Conservation (phyloP, 2,329 filamentous ascomycete genomes). For the Alternaria viburni region DNA sequence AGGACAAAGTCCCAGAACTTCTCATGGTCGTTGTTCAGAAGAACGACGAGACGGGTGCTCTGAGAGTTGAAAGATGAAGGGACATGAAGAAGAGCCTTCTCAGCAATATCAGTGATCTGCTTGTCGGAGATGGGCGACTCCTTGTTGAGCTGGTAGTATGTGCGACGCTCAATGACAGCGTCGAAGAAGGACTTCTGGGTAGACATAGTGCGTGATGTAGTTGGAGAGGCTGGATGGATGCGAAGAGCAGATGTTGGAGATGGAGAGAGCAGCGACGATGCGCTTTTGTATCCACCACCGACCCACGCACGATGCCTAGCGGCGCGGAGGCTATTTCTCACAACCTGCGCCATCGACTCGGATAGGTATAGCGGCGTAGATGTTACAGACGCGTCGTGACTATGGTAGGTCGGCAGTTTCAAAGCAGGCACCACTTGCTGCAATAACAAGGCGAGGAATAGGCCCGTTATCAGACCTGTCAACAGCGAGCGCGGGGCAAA, state of each 20-base stretch:
- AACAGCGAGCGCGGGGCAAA: conserved; percentile 26
- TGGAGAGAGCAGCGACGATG: conserved; percentile 7
- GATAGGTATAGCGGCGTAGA: conserved; percentile 9
- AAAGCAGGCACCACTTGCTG: conserved; percentile 25
- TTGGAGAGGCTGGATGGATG: conserved; percentile 15
- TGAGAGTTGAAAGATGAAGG: conserved; percentile 91
- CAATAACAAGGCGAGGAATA: conserved; percentile 35
- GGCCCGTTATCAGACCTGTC: conserved; percentile 31
- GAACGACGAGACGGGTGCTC: conserved; percentile 76
- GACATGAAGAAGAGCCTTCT: conserved; percentile 67
- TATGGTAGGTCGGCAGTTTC: conserved; percentile 22
- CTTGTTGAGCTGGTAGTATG: conserved; percentile 72
- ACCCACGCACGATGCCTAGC: conserved; percentile 24
- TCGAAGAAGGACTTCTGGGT: conserved; percentile 61
- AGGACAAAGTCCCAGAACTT: conserved; percentile 81
- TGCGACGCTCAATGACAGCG: conserved; percentile 71
- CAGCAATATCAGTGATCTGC: conserved; percentile 68
- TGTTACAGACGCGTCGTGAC: conserved; percentile 13
- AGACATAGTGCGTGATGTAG: conserved; percentile 47
- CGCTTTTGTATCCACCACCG: conserved; percentile 26
- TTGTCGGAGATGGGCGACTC: conserved; percentile 63
- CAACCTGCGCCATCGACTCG: conserved; percentile 38
- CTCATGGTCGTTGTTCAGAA: conserved; percentile 83
- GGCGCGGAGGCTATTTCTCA: conserved; percentile 45
- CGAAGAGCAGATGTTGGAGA: conserved; percentile 6